Evolutionary conservation across 768 basidiomycete genomes (phyloP).

Genomic region (Kwoniella pini): DNA sequence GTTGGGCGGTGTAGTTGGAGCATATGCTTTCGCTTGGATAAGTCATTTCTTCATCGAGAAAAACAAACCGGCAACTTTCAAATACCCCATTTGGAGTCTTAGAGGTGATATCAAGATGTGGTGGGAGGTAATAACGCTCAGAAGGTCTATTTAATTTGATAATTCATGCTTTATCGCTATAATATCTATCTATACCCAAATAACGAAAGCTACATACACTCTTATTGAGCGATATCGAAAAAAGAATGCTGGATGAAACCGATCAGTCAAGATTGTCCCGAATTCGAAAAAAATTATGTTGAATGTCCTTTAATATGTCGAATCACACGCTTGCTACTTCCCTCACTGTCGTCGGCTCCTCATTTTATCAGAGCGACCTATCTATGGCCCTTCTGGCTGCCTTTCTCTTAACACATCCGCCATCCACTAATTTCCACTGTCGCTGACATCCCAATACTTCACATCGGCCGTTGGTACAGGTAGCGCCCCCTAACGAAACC

Average conservation of each 20-base stretch:
- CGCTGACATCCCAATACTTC: conserved; percentile 6
- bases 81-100: conserved; percentile 34
- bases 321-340: not conserved
- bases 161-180: no score
- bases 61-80: conserved; percentile 46
- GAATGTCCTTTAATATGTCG: no score
- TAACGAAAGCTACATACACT: no score
- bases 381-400: not conserved
- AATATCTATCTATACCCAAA: no score
- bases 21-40: conserved; percentile 40
- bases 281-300: no score
- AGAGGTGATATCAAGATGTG: conserved; percentile 39
- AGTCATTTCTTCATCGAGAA: conserved; percentile 45
- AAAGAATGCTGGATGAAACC: no score
- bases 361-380: not conserved
- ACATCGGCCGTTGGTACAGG: conserved; percentile 11
- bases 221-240: no score
- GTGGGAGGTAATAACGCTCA: conserved; percentile 40
- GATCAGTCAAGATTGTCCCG: no score
- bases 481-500: not conserved
- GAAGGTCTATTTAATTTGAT: conserved; percentile 18
- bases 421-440: conserved; percentile 10
- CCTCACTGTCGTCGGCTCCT: not conserved
- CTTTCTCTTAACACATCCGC: conserved; percentile 3
- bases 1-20: conserved; percentile 24